Evolutionary conservation across 129 eudicot genomes (phyloP).

Genomic region (Flaveria trinervia): DNA sequence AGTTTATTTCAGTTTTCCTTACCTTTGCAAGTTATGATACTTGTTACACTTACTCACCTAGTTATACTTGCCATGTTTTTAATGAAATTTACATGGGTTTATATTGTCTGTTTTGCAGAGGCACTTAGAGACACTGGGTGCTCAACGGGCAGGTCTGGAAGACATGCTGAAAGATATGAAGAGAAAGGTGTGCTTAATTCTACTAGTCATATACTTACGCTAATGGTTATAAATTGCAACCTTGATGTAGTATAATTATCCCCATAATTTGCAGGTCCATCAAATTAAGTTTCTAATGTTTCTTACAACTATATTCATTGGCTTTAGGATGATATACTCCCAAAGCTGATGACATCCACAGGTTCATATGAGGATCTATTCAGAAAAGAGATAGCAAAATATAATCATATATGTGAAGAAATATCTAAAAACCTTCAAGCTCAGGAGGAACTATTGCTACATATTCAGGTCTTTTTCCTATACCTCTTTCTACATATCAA

Average conservation of each 20-base stretch:
- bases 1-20: neutral
- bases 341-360: conserved; percentile 89
- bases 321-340: conserved; percentile 87
- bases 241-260: neutral
- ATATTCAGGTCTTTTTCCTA: conserved; percentile 65
- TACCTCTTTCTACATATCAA: conserved; percentile 11
- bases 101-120: conserved; percentile 51
- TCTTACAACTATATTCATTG: neutral
- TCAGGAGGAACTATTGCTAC: conserved; percentile 72
- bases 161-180: conserved; percentile 99
- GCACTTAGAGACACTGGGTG: conserved; percentile 90
- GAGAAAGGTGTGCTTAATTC: conserved; percentile 59
- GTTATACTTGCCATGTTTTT: neutral
- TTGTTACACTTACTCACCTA: neutral
- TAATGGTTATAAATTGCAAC: neutral
- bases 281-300: neutral
- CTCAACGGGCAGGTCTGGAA: conserved; percentile 96
- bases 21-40: conserved; percentile 2
- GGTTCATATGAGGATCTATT: conserved; percentile 96
- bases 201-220: neutral
- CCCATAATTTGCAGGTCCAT: neutral
- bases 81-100: neutral
- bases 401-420: conserved; percentile 78
- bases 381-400: conserved; percentile 86
- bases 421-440: conserved; percentile 78